Evolutionary conservation across 805 yeast genomes (phyloP), one percentile per base, ranked within the genome.

Genomic region (Candida ascalaphidarum): DNA sequence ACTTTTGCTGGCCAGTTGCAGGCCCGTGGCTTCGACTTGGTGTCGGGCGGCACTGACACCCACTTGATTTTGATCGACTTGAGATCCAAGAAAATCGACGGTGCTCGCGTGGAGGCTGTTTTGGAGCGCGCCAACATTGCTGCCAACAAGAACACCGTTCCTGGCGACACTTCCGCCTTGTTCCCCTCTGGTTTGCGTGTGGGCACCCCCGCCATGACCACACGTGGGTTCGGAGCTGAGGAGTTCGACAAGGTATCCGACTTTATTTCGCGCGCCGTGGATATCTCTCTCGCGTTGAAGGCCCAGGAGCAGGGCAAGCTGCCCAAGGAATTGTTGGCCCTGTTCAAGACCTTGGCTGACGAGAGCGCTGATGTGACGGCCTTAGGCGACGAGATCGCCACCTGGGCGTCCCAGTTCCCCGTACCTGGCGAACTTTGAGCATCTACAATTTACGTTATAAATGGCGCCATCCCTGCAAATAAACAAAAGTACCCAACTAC

Each of bases 171-270:
- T 59, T 83, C 95, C 25, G 98, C 98, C 19, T 69, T 89, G 36
- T 85, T 83, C 54, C 98, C 98, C 49, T 84, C 94, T 36, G 98
- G 98, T 46, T 67, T 89, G 41, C 81, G 98, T 68, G 81, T 89
- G 36, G 98, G 98, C 46, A 83, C 97, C 11, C 98, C 98, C 34
- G 97, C 97, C 26, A 89, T 89, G 97, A 81, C 96, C 32, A 85
- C 96, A 29, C 79, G 98, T 66, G 96, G 96, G 26, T 80, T 89
- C 50, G 74, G 74, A 29, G 71, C 68, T 36, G 70, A 62, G 32
- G 97, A 89, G 47, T 89, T 89, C 51, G 76, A 67, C 37, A 70
- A 71, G 52, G 92, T 89, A 32, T 89, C 88, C 23, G 71, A 66
- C 30, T 85, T 71, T 65, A 82, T 89, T 48, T 82, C 81, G 51